A percentile compares a stretch with the other conserved stretches of the same genome.
phyloP scores from a whole-genome alignment of 805 yeast species.

The Grigorovia jiainica region DNA sequence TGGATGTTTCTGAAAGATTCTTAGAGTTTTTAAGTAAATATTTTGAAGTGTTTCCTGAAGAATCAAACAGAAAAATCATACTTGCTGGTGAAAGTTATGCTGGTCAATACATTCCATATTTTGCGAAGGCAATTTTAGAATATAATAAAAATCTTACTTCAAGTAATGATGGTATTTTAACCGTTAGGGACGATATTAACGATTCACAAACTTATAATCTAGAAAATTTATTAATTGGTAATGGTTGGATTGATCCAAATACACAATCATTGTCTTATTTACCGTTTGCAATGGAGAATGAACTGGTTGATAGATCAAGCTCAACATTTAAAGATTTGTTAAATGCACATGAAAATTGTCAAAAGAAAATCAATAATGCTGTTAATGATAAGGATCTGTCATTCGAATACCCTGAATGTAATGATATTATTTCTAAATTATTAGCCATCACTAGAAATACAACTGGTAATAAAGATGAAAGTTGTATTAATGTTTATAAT shows the following conservation, averaged over 20 bases:
- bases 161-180: too few species aligned
- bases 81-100: slow-evolving; percentile 96
- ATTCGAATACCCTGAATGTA: slow-evolving; percentile 37
- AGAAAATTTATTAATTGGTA: slow-evolving; percentile 70
- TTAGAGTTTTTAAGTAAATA: slow-evolving; percentile 56
- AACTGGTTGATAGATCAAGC: slow-evolving; percentile 36
- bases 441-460: slow-evolving; percentile 23
- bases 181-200: background rate
- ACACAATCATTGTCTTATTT: slow-evolving; percentile 72
- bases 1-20: slow-evolving; percentile 53
- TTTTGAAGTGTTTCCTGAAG: slow-evolving; percentile 65
- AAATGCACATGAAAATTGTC: slow-evolving; percentile 50
- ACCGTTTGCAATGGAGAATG: slow-evolving; percentile 56
- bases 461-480: slow-evolving; percentile 11
- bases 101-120: slow-evolving; percentile 90
- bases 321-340: slow-evolving; percentile 35
- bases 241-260: slow-evolving; percentile 91
- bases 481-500: slow-evolving; percentile 81
- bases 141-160: slow-evolving; percentile 27
- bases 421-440: slow-evolving; percentile 26
- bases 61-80: slow-evolving; percentile 50
- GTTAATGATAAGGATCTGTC: slow-evolving; percentile 7
- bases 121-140: slow-evolving; percentile 53
- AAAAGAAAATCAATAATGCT: slow-evolving; percentile 36
- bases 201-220: slow-evolving; percentile 28